Evolutionary conservation across 805 yeast genomes (phyloP).

Genomic region (Schwanniomyces pseudopolymorphus): DNA sequence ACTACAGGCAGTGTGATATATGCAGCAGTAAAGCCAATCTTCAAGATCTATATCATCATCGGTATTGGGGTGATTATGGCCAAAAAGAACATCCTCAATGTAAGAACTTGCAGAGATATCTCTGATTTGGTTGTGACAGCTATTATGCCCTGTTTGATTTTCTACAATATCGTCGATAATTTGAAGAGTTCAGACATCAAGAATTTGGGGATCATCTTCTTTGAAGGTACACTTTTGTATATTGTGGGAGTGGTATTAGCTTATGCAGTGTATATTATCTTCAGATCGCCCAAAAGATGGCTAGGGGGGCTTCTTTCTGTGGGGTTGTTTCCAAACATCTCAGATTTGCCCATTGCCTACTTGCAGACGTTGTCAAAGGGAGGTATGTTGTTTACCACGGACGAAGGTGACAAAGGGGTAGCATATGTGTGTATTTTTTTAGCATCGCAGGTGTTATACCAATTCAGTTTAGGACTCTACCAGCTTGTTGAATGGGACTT

Average conservation of each 20-base stretch:
- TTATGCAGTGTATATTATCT: constrained; percentile 36
- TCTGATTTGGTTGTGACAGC: constrained; percentile 68
- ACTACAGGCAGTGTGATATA: constrained; percentile 62
- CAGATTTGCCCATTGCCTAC: constrained; percentile 86
- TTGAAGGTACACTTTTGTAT: constrained; percentile 51
- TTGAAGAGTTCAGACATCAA: constrained; percentile 68
- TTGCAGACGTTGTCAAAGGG: constrained; percentile 69
- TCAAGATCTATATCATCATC: constrained; percentile 75
- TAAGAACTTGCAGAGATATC: constrained; percentile 66
- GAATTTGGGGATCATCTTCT: constrained; percentile 61
- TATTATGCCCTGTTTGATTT: constrained; percentile 73
- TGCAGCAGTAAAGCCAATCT: constrained; percentile 80
- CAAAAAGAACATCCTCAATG: constrained; percentile 58
- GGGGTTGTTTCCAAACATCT: constrained; percentile 74
- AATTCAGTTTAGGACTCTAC: constrained; percentile 78
- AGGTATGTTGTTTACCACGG: constrained; percentile 50
- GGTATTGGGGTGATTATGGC: constrained; percentile 67
- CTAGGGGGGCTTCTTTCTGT: constrained; percentile 72
- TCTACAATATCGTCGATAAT: constrained; percentile 67
- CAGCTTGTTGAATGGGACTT: constrained; percentile 72
- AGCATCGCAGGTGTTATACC: constrained; percentile 62
- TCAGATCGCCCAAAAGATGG: constrained; percentile 73
- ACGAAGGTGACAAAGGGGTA: constrained; percentile 70
- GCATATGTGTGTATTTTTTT: constrained; percentile 81
- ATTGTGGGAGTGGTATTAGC: constrained; percentile 51